phyloP scores from a whole-genome alignment of 2,329 filamentous ascomycete genomes.

The Penicillium sp. region DNA sequence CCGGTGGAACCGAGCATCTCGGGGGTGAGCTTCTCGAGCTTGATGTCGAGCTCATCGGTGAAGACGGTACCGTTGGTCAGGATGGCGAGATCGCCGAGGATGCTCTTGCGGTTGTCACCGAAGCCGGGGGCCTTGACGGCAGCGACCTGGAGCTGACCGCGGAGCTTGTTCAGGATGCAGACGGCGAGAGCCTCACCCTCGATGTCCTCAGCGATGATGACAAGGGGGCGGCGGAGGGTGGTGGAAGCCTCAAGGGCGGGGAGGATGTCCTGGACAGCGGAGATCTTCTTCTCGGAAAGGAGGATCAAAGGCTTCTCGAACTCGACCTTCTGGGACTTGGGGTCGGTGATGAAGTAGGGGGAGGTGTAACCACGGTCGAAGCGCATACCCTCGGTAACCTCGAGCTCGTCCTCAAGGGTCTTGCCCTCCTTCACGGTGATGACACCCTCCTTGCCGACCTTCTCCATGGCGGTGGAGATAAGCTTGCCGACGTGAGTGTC shows the following conservation, averaged over 20 bases:
- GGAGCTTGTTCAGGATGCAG: slow-evolving; percentile 99
- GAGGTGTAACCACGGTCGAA: slow-evolving; percentile 99
- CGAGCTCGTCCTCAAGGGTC: slow-evolving; percentile 95
- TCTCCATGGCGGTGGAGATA: slow-evolving; percentile 98
- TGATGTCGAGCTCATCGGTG: slow-evolving; percentile 96
- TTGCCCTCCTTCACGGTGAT: slow-evolving; percentile 99
- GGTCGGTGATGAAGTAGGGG: slow-evolving; percentile 99
- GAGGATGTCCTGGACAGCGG: slow-evolving; percentile 97
- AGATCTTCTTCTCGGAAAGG: slow-evolving; percentile 99
- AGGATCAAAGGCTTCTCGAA: slow-evolving; percentile 99
- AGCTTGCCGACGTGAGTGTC: slow-evolving; percentile 93
- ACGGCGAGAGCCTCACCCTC: slow-evolving; percentile 97
- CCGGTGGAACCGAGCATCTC: slow-evolving; percentile 97
- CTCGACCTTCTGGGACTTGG: slow-evolving; percentile 98
- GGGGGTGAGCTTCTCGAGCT: slow-evolving; percentile 95
- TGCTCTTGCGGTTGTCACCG: slow-evolving; percentile 99
- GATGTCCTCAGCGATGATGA: slow-evolving; percentile 99
- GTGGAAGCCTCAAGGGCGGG: slow-evolving; percentile 96
- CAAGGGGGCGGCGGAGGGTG: slow-evolving; percentile 88
- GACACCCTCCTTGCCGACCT: slow-evolving; percentile 99
- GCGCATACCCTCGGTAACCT: slow-evolving; percentile 99
- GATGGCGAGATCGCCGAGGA: slow-evolving; percentile 93
- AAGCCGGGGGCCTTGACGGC: slow-evolving; percentile 99
- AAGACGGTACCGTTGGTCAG: slow-evolving; percentile 98
- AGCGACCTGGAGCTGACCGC: slow-evolving; percentile 96